phyloP scores from a whole-genome alignment of 2,329 filamentous ascomycete genomes.

The Thielaviopsis ethacetica region DNA sequence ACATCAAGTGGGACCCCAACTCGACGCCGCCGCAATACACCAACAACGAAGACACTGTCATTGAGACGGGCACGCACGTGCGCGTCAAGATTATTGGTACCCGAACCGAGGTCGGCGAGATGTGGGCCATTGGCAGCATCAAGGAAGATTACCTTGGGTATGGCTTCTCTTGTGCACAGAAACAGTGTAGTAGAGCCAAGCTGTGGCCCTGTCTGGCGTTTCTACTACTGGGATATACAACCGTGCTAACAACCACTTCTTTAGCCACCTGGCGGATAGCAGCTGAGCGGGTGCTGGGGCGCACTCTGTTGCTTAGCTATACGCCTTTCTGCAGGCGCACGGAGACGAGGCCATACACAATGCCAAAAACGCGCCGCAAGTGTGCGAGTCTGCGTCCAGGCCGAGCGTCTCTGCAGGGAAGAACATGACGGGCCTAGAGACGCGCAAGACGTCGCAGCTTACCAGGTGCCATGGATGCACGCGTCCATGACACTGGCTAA shows the following conservation, averaged over 20 bases:
- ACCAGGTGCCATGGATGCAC: too few relatives aligned
- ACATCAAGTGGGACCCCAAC: constrained; percentile 89
- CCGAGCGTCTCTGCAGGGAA: too few relatives aligned
- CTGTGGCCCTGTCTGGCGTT: background rate
- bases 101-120: constrained; percentile 80
- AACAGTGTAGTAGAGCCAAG: too few relatives aligned
- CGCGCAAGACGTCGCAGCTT: background rate
- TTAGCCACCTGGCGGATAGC: constrained; percentile 9
- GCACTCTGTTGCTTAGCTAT: background rate
- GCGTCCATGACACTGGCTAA: too few relatives aligned
- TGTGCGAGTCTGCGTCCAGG: too few relatives aligned
- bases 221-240: background rate
- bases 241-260: background rate
- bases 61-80: constrained; percentile 85
- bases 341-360: background rate
- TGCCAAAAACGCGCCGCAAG: too few relatives aligned
- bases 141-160: constrained; percentile 66
- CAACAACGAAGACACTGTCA: constrained; percentile 83
- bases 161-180: background rate
- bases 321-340: background rate
- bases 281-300: background rate
- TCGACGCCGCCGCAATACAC: constrained; percentile 94
- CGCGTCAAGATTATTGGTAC: constrained; percentile 90
- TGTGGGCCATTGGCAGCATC: constrained; percentile 96
- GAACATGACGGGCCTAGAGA: background rate